Percentiles rank a stretch among this genome's conserved stretches.
Evolutionary conservation across 2,329 filamentous ascomycete species (phyloP).

Genomic region (Paradendryphiella salina): DNA sequence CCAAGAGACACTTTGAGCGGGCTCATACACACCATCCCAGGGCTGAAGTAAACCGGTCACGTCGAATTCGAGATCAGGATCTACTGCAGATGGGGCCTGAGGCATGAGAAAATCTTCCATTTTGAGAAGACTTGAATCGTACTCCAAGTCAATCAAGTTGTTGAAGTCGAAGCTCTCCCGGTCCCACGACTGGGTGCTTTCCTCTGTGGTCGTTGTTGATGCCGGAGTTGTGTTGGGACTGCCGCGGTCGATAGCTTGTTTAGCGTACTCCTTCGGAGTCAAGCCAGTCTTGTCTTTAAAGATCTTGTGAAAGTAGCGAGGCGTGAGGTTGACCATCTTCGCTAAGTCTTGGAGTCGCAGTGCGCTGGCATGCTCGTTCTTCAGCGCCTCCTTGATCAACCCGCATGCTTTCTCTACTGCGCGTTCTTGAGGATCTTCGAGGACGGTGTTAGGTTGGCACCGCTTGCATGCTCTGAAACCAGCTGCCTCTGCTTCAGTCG

Average conservation of each 20-base stretch:
- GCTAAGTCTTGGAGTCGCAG: constrained; percentile 55
- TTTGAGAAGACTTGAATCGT: constrained; percentile 15
- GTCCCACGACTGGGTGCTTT: constrained; percentile 14
- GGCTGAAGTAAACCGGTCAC: constrained; percentile 19
- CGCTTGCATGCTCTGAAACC: constrained; percentile 63
- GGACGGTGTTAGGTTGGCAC: constrained; percentile 53
- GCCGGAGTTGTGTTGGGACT: constrained; percentile 9
- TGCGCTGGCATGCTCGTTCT: constrained; percentile 22
- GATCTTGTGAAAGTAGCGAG: constrained; percentile 62
- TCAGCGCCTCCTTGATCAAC: constrained; percentile 33
- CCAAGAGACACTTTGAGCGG: background rate
- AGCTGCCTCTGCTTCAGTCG: constrained; percentile 53
- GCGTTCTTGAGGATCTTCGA: constrained; percentile 50
- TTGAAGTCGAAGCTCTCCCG: constrained; percentile 33
- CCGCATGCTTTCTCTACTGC: constrained; percentile 49
- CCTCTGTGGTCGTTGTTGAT: constrained; percentile 5
- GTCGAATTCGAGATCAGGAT: constrained; percentile 22
- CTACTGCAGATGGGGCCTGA: constrained; percentile 12
- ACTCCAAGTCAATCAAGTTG: constrained; percentile 31
- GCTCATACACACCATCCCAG: constrained; percentile 14
- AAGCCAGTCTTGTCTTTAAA: constrained; percentile 60
- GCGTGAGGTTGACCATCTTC: constrained; percentile 56
- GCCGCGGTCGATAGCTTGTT: constrained; percentile 19
- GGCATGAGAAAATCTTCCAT: constrained; percentile 9
- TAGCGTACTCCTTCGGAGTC: constrained; percentile 55